Percentiles rank a stretch among this genome's conserved stretches.
Evolutionary conservation across 2,329 filamentous ascomycete genomes (phyloP).

Genomic region (Ambrosiella beaveri): DNA sequence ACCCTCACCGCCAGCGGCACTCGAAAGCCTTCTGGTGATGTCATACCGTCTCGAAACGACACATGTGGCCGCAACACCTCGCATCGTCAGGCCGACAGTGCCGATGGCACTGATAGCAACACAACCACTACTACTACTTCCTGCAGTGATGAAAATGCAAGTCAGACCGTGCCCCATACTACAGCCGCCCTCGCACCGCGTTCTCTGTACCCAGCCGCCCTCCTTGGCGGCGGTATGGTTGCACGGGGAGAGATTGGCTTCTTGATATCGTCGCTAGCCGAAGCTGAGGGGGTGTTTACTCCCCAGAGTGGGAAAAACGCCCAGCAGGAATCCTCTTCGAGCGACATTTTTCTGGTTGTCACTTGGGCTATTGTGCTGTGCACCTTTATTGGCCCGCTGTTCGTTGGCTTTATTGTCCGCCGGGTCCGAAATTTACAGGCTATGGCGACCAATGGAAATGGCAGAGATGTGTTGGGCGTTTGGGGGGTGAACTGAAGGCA

Average conservation of each 20-base stretch:
- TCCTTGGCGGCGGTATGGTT: constrained; percentile 53
- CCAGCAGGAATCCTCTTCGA: constrained; percentile 14
- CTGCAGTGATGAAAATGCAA: no score
- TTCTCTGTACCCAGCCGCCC: constrained; percentile 45
- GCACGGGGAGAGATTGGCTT: constrained; percentile 50
- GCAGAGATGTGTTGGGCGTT: background rate
- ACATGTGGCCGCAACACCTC: no score
- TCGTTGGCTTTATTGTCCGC: constrained; percentile 29
- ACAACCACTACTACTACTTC: no score
- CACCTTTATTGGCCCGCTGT: constrained; percentile 33
- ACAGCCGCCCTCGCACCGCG: constrained; percentile 26
- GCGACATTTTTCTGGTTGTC: constrained; percentile 30
- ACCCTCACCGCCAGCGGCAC: no score
- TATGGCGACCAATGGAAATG: background rate
- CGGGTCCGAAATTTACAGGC: constrained; percentile 18
- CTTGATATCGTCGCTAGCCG: constrained; percentile 51
- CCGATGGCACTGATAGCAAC: no score
- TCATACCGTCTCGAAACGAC: no score
- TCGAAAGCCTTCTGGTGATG: no score
- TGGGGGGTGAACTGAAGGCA: background rate
- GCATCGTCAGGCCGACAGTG: no score
- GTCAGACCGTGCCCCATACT: background rate
- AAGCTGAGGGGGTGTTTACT: constrained; percentile 31
- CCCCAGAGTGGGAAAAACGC: constrained; percentile 16
- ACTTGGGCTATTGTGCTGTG: constrained; percentile 39